Evolutionary conservation across 192 early-diverging fungal species (phyloP).

Genomic region (Phycomyces blakesleeanus): DNA sequence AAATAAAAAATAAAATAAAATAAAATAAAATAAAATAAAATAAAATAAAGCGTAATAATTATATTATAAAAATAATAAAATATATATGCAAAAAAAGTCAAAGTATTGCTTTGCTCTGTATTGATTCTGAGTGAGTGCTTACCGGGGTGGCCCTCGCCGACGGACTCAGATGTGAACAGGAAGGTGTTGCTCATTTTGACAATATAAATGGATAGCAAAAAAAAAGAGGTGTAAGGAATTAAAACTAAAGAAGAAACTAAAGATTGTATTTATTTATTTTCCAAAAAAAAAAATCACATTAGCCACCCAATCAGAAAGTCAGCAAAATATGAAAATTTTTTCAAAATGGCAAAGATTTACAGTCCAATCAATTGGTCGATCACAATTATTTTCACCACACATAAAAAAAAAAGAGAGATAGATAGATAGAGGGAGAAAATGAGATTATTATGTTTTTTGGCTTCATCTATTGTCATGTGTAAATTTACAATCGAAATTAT

Average conservation of each 20-base stretch:
- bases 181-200: conserved; percentile 69
- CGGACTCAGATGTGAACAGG: conserved; percentile 99
- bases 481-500: too few species aligned
- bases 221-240: not conserved
- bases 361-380: conserved; percentile 1
- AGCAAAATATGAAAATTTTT: not conserved
- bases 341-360: not conserved
- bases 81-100: too few species aligned
- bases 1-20: too few species aligned
- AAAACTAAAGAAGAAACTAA: not conserved
- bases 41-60: too few species aligned
- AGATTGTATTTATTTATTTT: not conserved
- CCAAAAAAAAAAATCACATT: not conserved
- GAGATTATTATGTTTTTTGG: too few species aligned
- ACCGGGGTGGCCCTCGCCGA: conserved; percentile 99
- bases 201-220: conserved; percentile 4
- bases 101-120: too few species aligned
- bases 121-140: conserved; percentile 22
- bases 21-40: too few species aligned
- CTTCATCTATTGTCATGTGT: too few species aligned
- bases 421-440: too few species aligned
- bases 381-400: not conserved
- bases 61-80: too few species aligned
- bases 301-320: conserved; percentile 1
- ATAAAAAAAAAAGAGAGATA: too few species aligned